Base-by-base conservation (phyloP, 352 stramenopile genomes). In the Pythium rhizo-oryzae region DNA sequence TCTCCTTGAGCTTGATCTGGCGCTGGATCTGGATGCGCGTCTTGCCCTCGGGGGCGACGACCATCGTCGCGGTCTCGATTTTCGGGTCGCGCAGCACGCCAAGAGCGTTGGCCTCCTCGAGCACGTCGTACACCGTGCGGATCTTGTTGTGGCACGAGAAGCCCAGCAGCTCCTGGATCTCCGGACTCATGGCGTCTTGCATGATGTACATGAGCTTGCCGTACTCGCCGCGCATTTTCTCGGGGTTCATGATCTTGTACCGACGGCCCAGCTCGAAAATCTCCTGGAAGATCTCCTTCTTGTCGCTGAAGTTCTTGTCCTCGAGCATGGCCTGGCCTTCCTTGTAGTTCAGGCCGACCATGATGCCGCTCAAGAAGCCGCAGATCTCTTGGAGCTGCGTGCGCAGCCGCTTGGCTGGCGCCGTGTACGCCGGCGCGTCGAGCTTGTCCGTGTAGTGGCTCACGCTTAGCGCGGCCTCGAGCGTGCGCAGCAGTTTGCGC, bases 211-310 rank as follows among this genome's bases (percentile, higher is more conserved):
- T 96, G 60, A 99, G 87, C 82, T 98, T 98, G 65, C 96, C 96
- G 74, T 99, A 99, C 67, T 98, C 94, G 47, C 91, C 92, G 24
- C 96, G 87, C 95, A 99, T 98, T 74, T 98, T 98, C 80, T 99
- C 96, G 8, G 97, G 97, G 81, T 99, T 99, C 94, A 99, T 98
- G 68, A 99, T 98, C 81, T 99, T 99, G 81, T 99, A 98, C 39
- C 97, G 85, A 46, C 97, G 80, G 12, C 90, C 94, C 21, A 99
- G 79, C 76, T 99, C 97, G 68, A 99, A 98, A 44, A 94, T 81
- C 56, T 93, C 85, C 51, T 94, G 91, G 61, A 97, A 98, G 30
- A 98, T 96, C 21, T 79, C 75, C 53, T 89, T 81, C 67, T 97
- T 88, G 41, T 97, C 84, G 19, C 71, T 79, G 67, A 98, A 98